Evolutionary conservation across 2,329 filamentous ascomycete genomes (phyloP), one percentile per base, ranked within the genome.

Genomic region (Lithohypha guttulata): DNA sequence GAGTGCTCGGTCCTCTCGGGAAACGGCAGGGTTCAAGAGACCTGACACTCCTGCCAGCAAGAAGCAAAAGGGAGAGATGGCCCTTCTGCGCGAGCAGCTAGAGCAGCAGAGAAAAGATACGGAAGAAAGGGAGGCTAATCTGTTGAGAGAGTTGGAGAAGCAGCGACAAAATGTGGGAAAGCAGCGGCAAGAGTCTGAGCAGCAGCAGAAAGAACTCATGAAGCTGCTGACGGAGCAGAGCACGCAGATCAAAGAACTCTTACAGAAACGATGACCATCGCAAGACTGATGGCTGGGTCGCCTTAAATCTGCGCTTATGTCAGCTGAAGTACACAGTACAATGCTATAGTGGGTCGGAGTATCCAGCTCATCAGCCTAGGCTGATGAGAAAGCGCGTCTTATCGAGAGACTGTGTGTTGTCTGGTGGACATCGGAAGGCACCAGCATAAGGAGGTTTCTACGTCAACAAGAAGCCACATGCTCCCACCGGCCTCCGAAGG

Each of bases 251-350:
- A 32, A 14, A 11, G 29, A 32, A 32, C 29, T 32, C 4, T 17
- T 32, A 19, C 29, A 32, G 5, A 32, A 32, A 10, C 29, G 13
- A 17, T 32, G 29, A 32, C 17, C 14, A 5, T 32, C 4, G 14
- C 29, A 17, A 32, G 29, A 32, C 3, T 19, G 4, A 10, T 6
- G 6, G 29, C 29, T 71, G 47, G 79, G 79, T 2, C 70, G 79
- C 0, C 72, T 69, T 0, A 82, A 65, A 20, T 77, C 64, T 15
- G n/a, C n/a, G n/a, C n/a, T n/a, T n/a, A n/a, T n/a, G n/a, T n/a
- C n/a, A n/a, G n/a, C n/a, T n/a, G n/a, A n/a, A n/a, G n/a, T n/a
- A n/a, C n/a, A n/a, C n/a, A n/a, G n/a, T n/a, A n/a, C n/a, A n/a
- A n/a, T n/a, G n/a, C n/a, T n/a, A n/a, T n/a, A n/a, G n/a, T n/a